A percentile compares a stretch with the other conserved stretches of the same genome.
These are phyloP conservation scores for Ettlia oleoabundans DNA, from an alignment of 139 green algal genomes.

Conservation along the genomic window DNA sequence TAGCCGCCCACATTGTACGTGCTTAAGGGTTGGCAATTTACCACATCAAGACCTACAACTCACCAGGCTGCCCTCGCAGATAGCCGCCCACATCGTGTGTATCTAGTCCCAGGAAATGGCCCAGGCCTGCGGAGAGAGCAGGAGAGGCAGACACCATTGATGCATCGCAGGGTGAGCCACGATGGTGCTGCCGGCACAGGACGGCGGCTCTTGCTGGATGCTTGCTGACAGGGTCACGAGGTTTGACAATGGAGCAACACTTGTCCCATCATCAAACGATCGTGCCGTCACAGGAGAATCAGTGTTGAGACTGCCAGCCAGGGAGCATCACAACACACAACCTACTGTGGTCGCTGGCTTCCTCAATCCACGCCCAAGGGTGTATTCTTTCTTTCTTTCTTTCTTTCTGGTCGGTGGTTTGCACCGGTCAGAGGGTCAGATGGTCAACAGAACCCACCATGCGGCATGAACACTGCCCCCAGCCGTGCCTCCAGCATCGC, in stretches of 20 bases:
- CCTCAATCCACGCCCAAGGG: no score
- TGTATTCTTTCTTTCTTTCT: no score
- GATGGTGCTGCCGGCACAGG: neutral
- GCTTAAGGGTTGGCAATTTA: no score
- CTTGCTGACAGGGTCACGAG: neutral
- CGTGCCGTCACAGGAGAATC: no score
- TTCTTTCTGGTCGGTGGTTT: no score
- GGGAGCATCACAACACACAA: no score
- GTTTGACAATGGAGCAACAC: neutral
- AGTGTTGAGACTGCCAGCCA: no score
- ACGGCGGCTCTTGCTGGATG: neutral
- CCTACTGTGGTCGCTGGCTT: no score
- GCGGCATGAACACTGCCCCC: constrained; percentile 92
- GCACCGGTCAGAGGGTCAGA: neutral
- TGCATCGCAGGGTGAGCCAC: neutral
- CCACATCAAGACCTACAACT: no score
- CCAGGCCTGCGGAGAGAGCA: constrained; percentile 65
- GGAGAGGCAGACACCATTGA: neutral
- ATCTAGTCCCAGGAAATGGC: constrained; percentile 91
- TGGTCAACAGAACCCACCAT: constrained; percentile 61
- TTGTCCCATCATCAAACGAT: neutral
- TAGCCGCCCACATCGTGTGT: constrained; percentile 96
- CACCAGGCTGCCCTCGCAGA: constrained; percentile 9
- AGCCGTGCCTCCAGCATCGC: constrained; percentile 78
- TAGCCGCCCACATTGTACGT: constrained; percentile 96